Conservation (phyloP, 768 basidiomycete species). For the Phlebiopsis gigantea region DNA sequence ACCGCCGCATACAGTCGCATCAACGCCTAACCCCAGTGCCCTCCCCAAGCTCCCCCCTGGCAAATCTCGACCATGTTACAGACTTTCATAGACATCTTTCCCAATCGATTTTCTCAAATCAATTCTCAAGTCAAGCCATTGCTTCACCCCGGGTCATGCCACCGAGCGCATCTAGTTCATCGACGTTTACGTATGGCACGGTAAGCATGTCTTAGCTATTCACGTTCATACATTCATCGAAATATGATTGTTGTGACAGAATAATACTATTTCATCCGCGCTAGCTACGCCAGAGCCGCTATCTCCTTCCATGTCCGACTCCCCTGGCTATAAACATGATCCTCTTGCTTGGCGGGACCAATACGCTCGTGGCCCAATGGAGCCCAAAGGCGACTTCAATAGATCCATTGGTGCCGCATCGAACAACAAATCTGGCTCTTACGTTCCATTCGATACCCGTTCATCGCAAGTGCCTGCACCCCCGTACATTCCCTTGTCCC, state of each 20-base stretch:
- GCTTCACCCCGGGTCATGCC: neutral
- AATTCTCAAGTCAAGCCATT: neutral
- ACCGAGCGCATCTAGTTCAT: conserved; percentile 7
- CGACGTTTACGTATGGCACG: conserved; percentile 8
- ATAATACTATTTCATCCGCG: neutral
- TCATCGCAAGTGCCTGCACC: conserved; percentile 1
- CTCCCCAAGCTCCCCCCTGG: conserved; percentile 1
- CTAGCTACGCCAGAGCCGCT: neutral
- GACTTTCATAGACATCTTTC: conserved; percentile 25
- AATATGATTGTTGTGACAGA: neutral
- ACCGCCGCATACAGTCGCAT: neutral
- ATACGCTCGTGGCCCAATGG: too few species aligned
- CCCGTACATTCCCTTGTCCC: conserved; percentile 14
- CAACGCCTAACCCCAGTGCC: neutral
- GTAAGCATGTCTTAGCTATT: neutral
- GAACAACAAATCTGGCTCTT: neutral
- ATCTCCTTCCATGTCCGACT: conserved; percentile 10
- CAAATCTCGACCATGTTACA: conserved; percentile 26
- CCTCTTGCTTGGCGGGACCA: neutral
- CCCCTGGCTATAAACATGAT: neutral
- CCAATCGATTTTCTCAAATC: conserved; percentile 6
- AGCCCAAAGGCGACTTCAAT: too few species aligned
- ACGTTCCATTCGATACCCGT: neutral
- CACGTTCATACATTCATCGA: neutral
- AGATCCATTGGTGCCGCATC: neutral